phyloP scores from a whole-genome alignment of 257 asterid genomes.

The Paraleonurus japonicus region DNA sequence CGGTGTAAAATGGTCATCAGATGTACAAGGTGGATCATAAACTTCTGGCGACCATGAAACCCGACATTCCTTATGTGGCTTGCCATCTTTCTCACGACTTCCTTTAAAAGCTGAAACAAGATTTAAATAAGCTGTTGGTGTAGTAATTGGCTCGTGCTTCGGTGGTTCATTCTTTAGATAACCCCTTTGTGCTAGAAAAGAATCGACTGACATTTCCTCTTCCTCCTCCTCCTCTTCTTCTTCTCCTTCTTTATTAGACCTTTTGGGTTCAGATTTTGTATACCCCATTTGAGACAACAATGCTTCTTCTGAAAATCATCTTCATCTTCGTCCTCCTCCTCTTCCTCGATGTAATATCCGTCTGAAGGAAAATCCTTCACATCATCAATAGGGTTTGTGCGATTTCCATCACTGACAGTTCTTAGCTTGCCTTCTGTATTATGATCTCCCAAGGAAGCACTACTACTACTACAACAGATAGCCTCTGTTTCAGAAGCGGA shows the following conservation, averaged over 20 bases:
- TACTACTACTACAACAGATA: neutral
- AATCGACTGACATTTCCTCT: constrained; percentile 28
- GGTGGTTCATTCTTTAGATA: constrained; percentile 27
- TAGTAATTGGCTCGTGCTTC: constrained; percentile 24
- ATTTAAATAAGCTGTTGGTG: constrained; percentile 29
- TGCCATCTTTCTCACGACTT: constrained; percentile 38
- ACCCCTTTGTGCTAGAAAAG: constrained; percentile 31
- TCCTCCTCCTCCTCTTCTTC: constrained; percentile 11
- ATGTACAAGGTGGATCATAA: constrained; percentile 43
- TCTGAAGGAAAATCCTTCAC: neutral
- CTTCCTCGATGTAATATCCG: constrained; percentile 21
- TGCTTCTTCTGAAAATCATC: constrained; percentile 36
- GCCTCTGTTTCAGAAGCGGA: constrained; percentile 4
- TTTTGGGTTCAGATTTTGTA: constrained; percentile 1
- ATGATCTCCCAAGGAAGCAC: constrained; percentile 13
- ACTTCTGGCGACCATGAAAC: constrained; percentile 53
- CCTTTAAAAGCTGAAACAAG: constrained; percentile 55
- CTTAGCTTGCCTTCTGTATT: constrained; percentile 12
- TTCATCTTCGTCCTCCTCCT: constrained; percentile 28
- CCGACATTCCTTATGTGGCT: constrained; percentile 25
- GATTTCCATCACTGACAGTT: constrained; percentile 10
- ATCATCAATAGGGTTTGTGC: neutral
- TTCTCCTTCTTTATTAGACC: neutral
- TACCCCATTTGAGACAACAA: constrained; percentile 45
- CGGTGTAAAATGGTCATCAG: constrained; percentile 24